Evolutionary conservation across 768 basidiomycete species (phyloP).

Genomic region (Pleurotus giganteus): DNA sequence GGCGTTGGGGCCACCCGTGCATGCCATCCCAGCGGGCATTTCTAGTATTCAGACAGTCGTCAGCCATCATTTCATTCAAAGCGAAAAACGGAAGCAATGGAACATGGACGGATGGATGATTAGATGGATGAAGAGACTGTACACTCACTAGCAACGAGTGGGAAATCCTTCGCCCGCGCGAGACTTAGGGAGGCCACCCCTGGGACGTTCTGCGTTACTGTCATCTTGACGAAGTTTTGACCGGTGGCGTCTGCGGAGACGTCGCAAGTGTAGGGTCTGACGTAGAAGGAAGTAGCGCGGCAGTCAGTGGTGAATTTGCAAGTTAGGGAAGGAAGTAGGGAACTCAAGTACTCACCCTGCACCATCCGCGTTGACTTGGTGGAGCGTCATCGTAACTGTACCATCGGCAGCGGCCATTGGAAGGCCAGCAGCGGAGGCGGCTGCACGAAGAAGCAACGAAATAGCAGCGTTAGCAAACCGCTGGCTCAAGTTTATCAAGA

Average conservation of each 20-base stretch:
- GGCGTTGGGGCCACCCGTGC: slow-evolving; percentile 27
- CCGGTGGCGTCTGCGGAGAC: slow-evolving; percentile 17
- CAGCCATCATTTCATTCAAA: no score
- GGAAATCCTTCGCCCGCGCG: not conserved
- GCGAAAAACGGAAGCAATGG: slow-evolving; percentile 20
- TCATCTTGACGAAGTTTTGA: slow-evolving; percentile 17
- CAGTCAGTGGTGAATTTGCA: not conserved
- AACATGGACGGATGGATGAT: no score
- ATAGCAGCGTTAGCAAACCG: not conserved
- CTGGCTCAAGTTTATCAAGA: not conserved
- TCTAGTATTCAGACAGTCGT: slow-evolving; percentile 24
- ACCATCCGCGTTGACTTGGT: slow-evolving; percentile 29
- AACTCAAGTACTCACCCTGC: slow-evolving; percentile 23
- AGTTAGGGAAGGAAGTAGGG: not conserved
- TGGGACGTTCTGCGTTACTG: slow-evolving; percentile 21
- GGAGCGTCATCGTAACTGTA: slow-evolving; percentile 19
- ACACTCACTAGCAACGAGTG: slow-evolving; percentile 9
- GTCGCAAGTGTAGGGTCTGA: slow-evolving; percentile 3
- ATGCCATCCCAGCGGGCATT: slow-evolving; percentile 31
- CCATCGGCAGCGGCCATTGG: slow-evolving; percentile 22
- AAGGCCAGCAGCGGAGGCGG: slow-evolving; percentile 18
- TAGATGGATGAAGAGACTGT: no score
- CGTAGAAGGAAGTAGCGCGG: no score
- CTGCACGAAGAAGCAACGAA: slow-evolving; percentile 13
- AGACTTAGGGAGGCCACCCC: slow-evolving; percentile 11